Conservation (phyloP, 352 stramenopile genomes). For the Phytopythium delawarense region DNA sequence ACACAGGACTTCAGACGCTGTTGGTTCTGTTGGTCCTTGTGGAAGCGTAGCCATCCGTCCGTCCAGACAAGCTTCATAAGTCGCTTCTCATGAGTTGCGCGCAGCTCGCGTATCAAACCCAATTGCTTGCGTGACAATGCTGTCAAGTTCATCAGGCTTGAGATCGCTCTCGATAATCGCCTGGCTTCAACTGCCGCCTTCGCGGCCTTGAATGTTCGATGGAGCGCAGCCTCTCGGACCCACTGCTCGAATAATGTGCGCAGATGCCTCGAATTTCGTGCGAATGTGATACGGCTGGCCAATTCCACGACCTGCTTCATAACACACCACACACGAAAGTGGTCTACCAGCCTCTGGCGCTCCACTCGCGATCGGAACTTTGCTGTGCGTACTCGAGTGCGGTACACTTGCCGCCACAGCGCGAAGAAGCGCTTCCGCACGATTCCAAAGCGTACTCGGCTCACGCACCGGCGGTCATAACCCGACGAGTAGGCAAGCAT, state of each 20-base stretch:
- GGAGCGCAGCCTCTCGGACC: conserved; percentile 8
- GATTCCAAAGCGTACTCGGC: conserved; percentile 18
- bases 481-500: conserved; percentile 7
- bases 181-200: conserved; percentile 3
- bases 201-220: conserved; percentile 3
- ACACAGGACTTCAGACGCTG: not conserved
- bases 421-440: conserved; percentile 20
- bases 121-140: not conserved
- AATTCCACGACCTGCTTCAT: conserved; percentile 15
- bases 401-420: conserved; percentile 24
- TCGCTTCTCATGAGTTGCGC: conserved; percentile 9
- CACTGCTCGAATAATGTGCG: conserved; percentile 13
- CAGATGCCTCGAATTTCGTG: conserved; percentile 3
- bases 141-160: not conserved
- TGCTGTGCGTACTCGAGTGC: conserved; percentile 6
- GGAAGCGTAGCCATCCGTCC: conserved; percentile 13
- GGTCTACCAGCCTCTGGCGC: conserved; percentile 9
- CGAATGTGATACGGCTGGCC: conserved; percentile 7
- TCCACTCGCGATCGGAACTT: conserved; percentile 10
- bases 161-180: conserved; percentile 5
- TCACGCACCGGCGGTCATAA: conserved; percentile 10
- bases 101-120: not conserved
- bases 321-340: conserved; percentile 24
- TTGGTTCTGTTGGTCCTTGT: not conserved
- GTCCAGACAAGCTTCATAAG: conserved; percentile 15